Conservation (phyloP, 1,139 yeast genomes). For the Scheffersomyces cryptocercus region DNA sequence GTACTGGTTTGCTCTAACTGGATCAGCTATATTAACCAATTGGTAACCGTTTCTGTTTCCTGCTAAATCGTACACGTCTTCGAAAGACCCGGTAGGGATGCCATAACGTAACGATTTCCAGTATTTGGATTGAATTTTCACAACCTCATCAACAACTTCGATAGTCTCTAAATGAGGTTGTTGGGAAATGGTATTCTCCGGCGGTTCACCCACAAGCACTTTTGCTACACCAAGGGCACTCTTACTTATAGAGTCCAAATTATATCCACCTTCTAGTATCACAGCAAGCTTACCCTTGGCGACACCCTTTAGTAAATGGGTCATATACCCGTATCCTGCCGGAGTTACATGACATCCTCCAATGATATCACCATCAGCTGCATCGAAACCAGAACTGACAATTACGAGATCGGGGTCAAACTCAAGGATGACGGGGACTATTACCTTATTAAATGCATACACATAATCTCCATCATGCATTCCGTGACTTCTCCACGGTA, state of each 20-base stretch:
- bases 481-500: slow-evolving; percentile 94
- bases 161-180: slow-evolving; percentile 78
- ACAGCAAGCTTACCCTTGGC: slow-evolving; percentile 90
- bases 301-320: slow-evolving; percentile 82
- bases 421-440: slow-evolving; percentile 86
- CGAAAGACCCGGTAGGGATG: slow-evolving; percentile 37
- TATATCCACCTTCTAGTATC: slow-evolving; percentile 95
- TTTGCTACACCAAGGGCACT: slow-evolving; percentile 93
- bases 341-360: slow-evolving; percentile 99
- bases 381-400: slow-evolving; percentile 95
- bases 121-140: slow-evolving; percentile 76
- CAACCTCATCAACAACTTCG: slow-evolving; percentile 84
- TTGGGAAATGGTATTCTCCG: slow-evolving; percentile 63
- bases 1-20: slow-evolving; percentile 72
- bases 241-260: slow-evolving; percentile 83
- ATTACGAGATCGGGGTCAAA: slow-evolving; percentile 92
- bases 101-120: slow-evolving; percentile 91
- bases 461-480: slow-evolving; percentile 96
- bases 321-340: slow-evolving; percentile 95
- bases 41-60: slow-evolving; percentile 30
- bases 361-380: slow-evolving; percentile 96
- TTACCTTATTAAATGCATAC: slow-evolving; percentile 85
- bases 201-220: slow-evolving; percentile 92
- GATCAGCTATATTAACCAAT: slow-evolving; percentile 59
- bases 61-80: slow-evolving; percentile 40